Evolutionary conservation across 495 filamentous ascomycete genomes (phyloP).

Genomic region (Penicillium turbatum): DNA sequence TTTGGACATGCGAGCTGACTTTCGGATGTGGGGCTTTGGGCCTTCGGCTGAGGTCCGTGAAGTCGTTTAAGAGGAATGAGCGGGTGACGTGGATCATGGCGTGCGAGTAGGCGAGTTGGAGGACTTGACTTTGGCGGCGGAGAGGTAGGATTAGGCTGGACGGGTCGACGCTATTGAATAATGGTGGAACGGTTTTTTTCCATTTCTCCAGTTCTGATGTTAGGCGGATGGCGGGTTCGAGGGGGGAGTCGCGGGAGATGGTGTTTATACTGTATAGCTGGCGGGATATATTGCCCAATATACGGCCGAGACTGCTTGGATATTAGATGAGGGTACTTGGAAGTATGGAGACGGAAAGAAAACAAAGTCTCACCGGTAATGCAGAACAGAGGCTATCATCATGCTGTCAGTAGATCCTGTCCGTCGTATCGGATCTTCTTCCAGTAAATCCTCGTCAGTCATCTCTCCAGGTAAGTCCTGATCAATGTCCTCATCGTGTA

Average conservation of each 20-base stretch:
- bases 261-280: conserved; percentile 48
- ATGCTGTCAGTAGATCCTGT: conserved; percentile 39
- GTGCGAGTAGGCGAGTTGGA: conserved; percentile 50
- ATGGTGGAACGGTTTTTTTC: conserved; percentile 40
- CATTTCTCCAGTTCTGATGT: conserved; percentile 35
- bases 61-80: conserved; percentile 52
- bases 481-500: conserved; percentile 51
- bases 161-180: conserved; percentile 43
- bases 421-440: conserved; percentile 33
- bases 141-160: conserved; percentile 49
- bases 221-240: conserved; percentile 38
- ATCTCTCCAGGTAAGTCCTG: conserved; percentile 50
- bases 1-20: conserved; percentile 34
- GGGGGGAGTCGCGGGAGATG: conserved; percentile 33
- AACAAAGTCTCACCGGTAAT: conserved; percentile 32
- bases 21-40: conserved; percentile 30
- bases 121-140: conserved; percentile 50
- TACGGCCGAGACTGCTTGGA: conserved; percentile 36
- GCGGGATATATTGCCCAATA: conserved; percentile 42
- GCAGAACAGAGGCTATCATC: conserved; percentile 46
- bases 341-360: background rate
- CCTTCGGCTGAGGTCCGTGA: conserved; percentile 40
- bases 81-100: conserved; percentile 53
- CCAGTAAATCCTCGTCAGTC: conserved; percentile 51
- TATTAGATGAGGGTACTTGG: background rate